Percentiles rank a stretch among this genome's conserved stretches.
These are phyloP conservation scores for Phaeotremella skinneri DNA, from an alignment of 768 basidiomycete genomes.

Conservation along the genomic window DNA sequence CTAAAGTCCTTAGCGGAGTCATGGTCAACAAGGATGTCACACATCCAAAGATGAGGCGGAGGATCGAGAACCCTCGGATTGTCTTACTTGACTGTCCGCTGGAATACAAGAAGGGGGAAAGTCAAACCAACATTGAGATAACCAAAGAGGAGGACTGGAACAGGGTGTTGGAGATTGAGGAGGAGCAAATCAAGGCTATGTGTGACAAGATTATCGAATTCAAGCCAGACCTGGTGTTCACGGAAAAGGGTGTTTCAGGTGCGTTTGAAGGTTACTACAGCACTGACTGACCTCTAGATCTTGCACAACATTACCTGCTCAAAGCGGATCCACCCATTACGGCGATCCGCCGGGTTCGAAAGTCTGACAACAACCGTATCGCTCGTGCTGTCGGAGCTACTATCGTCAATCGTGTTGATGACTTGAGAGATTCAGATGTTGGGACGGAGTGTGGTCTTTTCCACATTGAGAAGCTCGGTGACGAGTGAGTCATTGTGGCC, in stretches of 20 bases:
- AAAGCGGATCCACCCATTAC: slow-evolving; percentile 71
- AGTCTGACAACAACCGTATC: slow-evolving; percentile 98
- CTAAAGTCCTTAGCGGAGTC: slow-evolving; percentile 78
- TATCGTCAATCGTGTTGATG: slow-evolving; percentile 94
- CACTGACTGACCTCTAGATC: slow-evolving; percentile 59
- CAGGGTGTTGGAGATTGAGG: slow-evolving; percentile 87
- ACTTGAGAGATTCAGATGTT: slow-evolving; percentile 84
- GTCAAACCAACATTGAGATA: slow-evolving; percentile 98
- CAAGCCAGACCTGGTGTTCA: slow-evolving; percentile 90
- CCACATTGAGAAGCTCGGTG: slow-evolving; percentile 93
- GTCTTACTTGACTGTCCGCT: slow-evolving; percentile 88
- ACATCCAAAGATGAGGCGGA: slow-evolving; percentile 90
- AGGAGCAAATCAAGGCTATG: slow-evolving; percentile 88
- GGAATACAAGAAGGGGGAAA: slow-evolving; percentile 99
- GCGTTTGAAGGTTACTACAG: slow-evolving; percentile 39
- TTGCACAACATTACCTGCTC: slow-evolving; percentile 85
- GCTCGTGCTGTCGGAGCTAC: slow-evolving; percentile 93
- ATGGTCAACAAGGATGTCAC: slow-evolving; percentile 99
- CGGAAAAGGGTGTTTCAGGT: slow-evolving; percentile 98
- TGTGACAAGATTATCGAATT: slow-evolving; percentile 83
- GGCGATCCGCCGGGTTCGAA: slow-evolving; percentile 94
- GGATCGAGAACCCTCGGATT: slow-evolving; percentile 85
- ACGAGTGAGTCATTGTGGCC: slow-evolving; percentile 61
- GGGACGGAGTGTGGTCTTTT: slow-evolving; percentile 95
- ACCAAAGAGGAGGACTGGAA: slow-evolving; percentile 91